A percentile compares a stretch with the other conserved stretches of the same genome.
phyloP scores from a whole-genome alignment of 345 rosid genomes.

The Salix brachista region DNA sequence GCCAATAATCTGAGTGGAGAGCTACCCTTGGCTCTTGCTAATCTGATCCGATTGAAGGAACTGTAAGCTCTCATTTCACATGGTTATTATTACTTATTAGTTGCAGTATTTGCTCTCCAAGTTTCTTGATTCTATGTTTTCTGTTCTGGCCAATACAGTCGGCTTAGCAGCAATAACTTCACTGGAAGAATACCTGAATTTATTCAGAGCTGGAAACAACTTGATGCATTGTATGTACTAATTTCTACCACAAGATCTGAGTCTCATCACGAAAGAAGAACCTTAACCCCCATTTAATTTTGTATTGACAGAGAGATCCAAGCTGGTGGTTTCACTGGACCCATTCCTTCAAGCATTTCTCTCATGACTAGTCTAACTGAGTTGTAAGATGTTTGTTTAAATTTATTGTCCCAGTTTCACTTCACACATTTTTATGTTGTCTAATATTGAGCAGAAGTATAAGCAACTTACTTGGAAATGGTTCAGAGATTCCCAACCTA shows the following conservation, averaged over 20 bases:
- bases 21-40: conserved; percentile 7
- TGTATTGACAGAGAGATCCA: conserved; percentile 11
- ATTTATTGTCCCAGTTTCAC: neutral
- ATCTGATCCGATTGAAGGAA: conserved; percentile 3
- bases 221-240: neutral
- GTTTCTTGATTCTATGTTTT: neutral
- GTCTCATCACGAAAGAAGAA: neutral
- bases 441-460: conserved; percentile 9
- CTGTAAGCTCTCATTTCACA: conserved; percentile 6
- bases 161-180: conserved; percentile 15
- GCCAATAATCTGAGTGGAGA: conserved; percentile 20
- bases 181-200: conserved; percentile 13
- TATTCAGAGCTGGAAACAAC: conserved; percentile 7
- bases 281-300: neutral
- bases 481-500: neutral
- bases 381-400: conserved; percentile 4
- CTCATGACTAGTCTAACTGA: neutral
- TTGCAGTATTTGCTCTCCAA: neutral
- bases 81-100: neutral
- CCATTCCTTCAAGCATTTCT: conserved; percentile 12
- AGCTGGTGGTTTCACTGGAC: conserved; percentile 19
- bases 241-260: neutral
- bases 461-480: conserved; percentile 9
- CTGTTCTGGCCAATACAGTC: neutral
- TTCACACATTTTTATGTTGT: neutral